Conservation (phyloP, 75 land plant species). For the Cupressus sempervirens region DNA sequence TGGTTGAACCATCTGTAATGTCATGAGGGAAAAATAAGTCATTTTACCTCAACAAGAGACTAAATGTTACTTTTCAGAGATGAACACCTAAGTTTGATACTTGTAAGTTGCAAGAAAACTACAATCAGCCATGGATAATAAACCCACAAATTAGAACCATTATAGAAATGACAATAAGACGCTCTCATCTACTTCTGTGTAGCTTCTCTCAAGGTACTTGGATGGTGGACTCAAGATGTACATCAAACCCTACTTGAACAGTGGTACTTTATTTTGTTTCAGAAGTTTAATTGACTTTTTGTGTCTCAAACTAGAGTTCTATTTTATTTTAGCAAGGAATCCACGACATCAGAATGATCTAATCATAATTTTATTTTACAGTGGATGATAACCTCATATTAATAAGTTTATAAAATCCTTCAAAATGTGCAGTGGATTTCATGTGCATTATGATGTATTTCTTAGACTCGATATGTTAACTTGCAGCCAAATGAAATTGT, state of each 20-base stretch:
- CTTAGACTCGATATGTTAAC: neutral
- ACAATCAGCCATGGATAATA: neutral
- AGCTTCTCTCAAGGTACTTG: neutral
- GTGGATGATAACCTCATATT: neutral
- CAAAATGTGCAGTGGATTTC: neutral
- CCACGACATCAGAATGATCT: neutral
- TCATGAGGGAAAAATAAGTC: neutral
- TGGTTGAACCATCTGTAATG: slow-evolving; percentile 68
- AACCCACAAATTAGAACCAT: slow-evolving; percentile 8
- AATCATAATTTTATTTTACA: neutral
- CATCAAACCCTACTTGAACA: neutral
- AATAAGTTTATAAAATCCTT: slow-evolving; percentile 3
- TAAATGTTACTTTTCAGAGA: neutral
- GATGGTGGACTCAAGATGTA: neutral
- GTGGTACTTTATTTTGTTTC: slow-evolving; percentile 3
- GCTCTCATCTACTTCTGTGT: neutral
- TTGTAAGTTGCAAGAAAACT: neutral
- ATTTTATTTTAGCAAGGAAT: neutral
- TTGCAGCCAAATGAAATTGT: neutral
- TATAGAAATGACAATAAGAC: neutral
- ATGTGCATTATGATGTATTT: neutral
- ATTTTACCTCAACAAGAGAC: neutral
- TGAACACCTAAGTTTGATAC: neutral
- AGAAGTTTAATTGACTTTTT: neutral
- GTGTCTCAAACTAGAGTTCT: neutral